Base-by-base conservation (phyloP, 2,329 filamentous ascomycete genomes). In the Colletotrichum zoysiae region DNA sequence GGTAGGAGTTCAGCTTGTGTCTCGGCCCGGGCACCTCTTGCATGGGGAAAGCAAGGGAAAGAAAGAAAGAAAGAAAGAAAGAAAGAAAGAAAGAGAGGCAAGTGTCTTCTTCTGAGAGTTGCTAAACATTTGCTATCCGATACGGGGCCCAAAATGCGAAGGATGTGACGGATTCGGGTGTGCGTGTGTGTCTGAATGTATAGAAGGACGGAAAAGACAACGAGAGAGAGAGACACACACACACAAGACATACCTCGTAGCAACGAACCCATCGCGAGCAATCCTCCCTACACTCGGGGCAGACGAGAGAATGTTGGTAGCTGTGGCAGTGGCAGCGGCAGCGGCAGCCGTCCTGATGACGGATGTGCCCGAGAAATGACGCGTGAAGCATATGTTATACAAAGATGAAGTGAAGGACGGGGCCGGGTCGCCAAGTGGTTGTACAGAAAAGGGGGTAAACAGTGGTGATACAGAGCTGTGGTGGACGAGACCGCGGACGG, bases 301-400 rank as follows among this genome's bases (percentile, higher is more conserved):
- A 23, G 53, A 63, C 65, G 65, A 55, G 59, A 63, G 44, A 59
- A 58, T 12, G 46, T 50, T 44, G 56, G 51, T 60, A 20, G 38
- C 16, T 5, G 58, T 9, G 18, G 48, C 33, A 18, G 18, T 44
- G 42, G 6, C 18, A 7, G 44, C 8, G 20, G 44, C 44, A 46
- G 20, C 46, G 44, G 46, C 18, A 35, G 33, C 60, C 46, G 60
- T 18, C n/a, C 26, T 60, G 55, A 42, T 14, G 53, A 70, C 26
- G 12, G 66, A 44, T 5, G 59, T 44, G 56, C 33, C 56, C 20
- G 59, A 70, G 30, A 69, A 65, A 16, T 14, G 55, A 56, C 70
- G 65, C 55, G 55, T 23, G 48, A 61, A 53, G 58, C 51, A 67
- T 33, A 73, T 11, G 23, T 50, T 71, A 40, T 71, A 61, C 50